phyloP scores from a whole-genome alignment of 768 basidiomycete species.

The Trametes elegans region DNA sequence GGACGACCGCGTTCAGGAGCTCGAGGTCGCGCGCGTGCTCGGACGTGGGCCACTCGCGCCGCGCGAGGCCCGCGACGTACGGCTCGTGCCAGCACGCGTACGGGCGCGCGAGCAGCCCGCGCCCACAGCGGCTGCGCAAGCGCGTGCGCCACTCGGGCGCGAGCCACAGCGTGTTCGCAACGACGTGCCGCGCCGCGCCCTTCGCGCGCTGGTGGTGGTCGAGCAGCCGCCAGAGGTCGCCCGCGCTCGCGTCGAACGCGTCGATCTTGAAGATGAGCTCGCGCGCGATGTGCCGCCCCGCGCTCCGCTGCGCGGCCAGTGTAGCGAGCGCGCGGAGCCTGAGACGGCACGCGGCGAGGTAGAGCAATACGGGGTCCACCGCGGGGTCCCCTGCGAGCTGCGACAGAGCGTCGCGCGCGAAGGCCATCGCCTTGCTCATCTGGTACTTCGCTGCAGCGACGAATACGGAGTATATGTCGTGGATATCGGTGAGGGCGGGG shows the following conservation, averaged over 20 bases:
- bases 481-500: not conserved
- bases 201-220: slow-evolving; percentile 8
- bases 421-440: not conserved
- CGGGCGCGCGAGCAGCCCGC: no score
- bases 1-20: not conserved
- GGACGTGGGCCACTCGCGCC: not conserved
- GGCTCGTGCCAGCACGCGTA: not conserved
- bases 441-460: slow-evolving; percentile 7
- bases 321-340: not conserved
- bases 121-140: not conserved
- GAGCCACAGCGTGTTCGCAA: not conserved
- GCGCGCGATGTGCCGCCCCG: not conserved
- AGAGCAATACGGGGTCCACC: not conserved
- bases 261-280: not conserved
- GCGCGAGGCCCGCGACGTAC: not conserved
- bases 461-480: not conserved
- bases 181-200: not conserved
- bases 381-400: not conserved
- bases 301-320: not conserved
- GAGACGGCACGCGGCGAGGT: slow-evolving; percentile 3
- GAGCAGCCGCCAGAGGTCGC: slow-evolving; percentile 2
- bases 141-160: not conserved
- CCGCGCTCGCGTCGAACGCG: not conserved
- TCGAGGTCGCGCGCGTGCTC: not conserved
- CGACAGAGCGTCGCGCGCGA: not conserved